phyloP scores from a whole-genome alignment of 306 rosid genomes.

The Sindora glabra region DNA sequence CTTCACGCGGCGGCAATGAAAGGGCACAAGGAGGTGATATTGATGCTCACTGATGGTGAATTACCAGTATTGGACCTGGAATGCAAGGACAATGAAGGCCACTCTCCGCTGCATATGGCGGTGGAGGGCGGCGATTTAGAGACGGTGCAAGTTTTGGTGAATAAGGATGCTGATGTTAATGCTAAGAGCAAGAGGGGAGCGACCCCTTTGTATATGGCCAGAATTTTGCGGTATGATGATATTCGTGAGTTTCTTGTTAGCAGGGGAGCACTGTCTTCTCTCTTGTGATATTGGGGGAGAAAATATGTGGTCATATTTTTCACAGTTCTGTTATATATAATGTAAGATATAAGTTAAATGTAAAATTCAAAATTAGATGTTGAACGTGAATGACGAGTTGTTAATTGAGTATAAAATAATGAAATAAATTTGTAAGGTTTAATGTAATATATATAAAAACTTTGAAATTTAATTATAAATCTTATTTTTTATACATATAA shows the following conservation, averaged over 20 bases:
- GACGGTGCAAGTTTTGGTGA: constrained; percentile 32
- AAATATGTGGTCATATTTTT: too few species aligned
- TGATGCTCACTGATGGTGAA: constrained; percentile 33
- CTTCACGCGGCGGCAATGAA: constrained; percentile 68
- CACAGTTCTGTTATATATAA: too few species aligned
- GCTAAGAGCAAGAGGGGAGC: constrained; percentile 35
- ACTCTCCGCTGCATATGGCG: constrained; percentile 68
- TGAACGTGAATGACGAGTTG: too few species aligned
- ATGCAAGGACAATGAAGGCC: constrained; percentile 56
- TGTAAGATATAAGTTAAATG: too few species aligned
- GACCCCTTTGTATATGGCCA: constrained; percentile 62
- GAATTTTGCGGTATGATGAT: constrained; percentile 43
- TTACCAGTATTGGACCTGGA: constrained; percentile 55
- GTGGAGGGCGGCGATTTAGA: constrained; percentile 48
- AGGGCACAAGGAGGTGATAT: constrained; percentile 52
- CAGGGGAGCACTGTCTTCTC: constrained; percentile 33
- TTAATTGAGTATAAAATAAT: too few species aligned
- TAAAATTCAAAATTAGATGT: too few species aligned
- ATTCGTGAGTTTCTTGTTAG: constrained; percentile 39
- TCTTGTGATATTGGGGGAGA: too few species aligned
- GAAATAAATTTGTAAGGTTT: too few species aligned
- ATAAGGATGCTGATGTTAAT: constrained; percentile 46
- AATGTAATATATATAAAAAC: too few species aligned
- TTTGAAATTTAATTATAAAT: too few species aligned
- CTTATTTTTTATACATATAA: too few species aligned